These are phyloP conservation scores for Glarea lozoyensis DNA, from an alignment of 495 filamentous ascomycete genomes.

Conservation along the genomic window DNA sequence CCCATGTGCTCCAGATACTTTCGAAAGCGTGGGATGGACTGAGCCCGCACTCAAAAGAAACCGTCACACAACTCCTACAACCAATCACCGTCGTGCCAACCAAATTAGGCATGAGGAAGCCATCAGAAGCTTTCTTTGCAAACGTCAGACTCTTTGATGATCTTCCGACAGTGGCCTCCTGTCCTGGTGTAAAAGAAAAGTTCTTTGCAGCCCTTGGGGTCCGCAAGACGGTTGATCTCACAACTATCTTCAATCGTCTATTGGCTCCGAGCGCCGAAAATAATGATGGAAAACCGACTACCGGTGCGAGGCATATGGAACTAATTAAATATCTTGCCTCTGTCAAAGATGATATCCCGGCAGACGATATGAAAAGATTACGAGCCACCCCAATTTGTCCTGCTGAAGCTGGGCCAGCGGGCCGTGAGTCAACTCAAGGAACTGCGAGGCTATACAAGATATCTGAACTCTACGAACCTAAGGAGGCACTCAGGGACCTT, in stretches of 20 bases:
- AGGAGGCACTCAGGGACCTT: slow-evolving; percentile 56
- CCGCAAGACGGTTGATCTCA: slow-evolving; percentile 80
- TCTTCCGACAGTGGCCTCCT: slow-evolving; percentile 67
- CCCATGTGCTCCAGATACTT: slow-evolving; percentile 65
- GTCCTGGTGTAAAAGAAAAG: slow-evolving; percentile 79
- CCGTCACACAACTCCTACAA: slow-evolving; percentile 51
- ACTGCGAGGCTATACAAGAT: slow-evolving; percentile 55
- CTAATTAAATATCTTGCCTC: slow-evolving; percentile 89
- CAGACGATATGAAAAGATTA: slow-evolving; percentile 71
- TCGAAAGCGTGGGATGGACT: slow-evolving; percentile 84
- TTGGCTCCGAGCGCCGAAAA: slow-evolving; percentile 39
- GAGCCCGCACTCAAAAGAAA: slow-evolving; percentile 52
- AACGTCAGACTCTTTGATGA: slow-evolving; percentile 91
- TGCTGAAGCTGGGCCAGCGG: slow-evolving; percentile 52
- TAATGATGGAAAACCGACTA: slow-evolving; percentile 54
- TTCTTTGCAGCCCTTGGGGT: slow-evolving; percentile 75
- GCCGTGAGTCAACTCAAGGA: slow-evolving; percentile 29
- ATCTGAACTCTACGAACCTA: slow-evolving; percentile 80
- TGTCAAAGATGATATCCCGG: slow-evolving; percentile 82
- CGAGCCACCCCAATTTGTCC: slow-evolving; percentile 70
- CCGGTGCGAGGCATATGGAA: slow-evolving; percentile 56
- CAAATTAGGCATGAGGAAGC: slow-evolving; percentile 80
- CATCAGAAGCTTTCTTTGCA: slow-evolving; percentile 83
- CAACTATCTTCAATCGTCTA: slow-evolving; percentile 84
- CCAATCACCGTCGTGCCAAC: slow-evolving; percentile 77